Evolutionary conservation across 768 basidiomycete genomes (phyloP), one percentile per base, ranked within the genome.

Genomic region (Lepiota subincarnata): DNA sequence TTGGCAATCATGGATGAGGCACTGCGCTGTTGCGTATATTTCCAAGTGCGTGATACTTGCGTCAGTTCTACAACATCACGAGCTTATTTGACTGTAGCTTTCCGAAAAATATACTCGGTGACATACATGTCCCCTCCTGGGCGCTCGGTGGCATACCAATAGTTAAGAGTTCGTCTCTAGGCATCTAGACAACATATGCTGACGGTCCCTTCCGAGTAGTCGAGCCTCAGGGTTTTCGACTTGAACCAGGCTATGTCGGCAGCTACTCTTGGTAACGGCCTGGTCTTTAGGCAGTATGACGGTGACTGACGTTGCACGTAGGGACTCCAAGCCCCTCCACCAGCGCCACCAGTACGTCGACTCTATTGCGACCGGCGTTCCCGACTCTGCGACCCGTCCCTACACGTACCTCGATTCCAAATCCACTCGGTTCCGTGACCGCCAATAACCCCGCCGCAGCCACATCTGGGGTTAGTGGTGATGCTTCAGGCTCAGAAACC

Each of bases 1-100:
- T 12, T 63, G 60, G 60, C 47, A 42, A 6, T 53, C 37, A 6
- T 63, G 60, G 58, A 50, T 19, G 6, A 40, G 18, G 18, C 53
- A 61, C 34, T 63, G 62, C 20, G 37, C 42, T 10, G 44, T 24
- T 4, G 50, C 48, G 12, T 58, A 58, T 39, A 38, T 53, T 10
- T 2, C 13, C 10, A 28, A 20, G 55, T 53, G 34, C 34, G 44
- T 37, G 7, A 1, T 10, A 16, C 18, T 20, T 18, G 11, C 12
- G 5, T 24, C 24, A 24, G 24, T 14, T 43, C 26, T 7, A 22
- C 10, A 1, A 12, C 20, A 12, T 13, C 1, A 16, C 31, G 2
- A 26, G n/a, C 36, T 47, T 19, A 42, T 20, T 24, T 14, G 34
- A 20, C 19, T 14, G 6, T 13, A 52, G 46, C 6, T 48, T 50